phyloP scores from a whole-genome alignment of 495 filamentous ascomycete species.

The Bryoglossum gracile region DNA sequence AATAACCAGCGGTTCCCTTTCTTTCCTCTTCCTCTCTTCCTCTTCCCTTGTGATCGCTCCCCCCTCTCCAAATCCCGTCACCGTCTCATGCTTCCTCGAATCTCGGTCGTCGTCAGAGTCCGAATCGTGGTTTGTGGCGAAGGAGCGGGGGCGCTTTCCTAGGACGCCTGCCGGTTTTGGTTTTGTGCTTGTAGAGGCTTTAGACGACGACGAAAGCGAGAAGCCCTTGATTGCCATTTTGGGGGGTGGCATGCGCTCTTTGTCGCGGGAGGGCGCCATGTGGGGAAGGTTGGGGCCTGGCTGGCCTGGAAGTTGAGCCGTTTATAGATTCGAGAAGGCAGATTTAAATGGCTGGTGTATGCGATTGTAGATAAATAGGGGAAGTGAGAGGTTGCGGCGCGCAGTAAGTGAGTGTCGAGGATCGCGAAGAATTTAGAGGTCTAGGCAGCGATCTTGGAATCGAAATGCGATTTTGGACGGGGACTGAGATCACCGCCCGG shows the following conservation, averaged over 20 bases:
- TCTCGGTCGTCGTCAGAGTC: slow-evolving; percentile 2
- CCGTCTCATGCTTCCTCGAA: slow-evolving; percentile 24
- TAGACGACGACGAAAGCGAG: slow-evolving; percentile 9
- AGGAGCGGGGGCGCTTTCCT: slow-evolving; percentile 20
- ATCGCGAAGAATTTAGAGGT: too few relatives aligned
- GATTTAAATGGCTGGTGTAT: too few relatives aligned
- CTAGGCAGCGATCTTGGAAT: too few relatives aligned
- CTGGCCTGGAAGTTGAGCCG: too few relatives aligned
- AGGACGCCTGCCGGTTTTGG: slow-evolving; percentile 9
- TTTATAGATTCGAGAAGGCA: too few relatives aligned
- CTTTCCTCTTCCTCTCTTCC: slow-evolving; percentile 24
- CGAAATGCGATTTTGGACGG: too few relatives aligned
- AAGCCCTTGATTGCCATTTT: slow-evolving; percentile 26
- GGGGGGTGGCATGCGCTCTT: neutral
- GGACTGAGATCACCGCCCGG: too few relatives aligned
- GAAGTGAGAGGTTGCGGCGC: neutral
- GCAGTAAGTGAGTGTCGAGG: too few relatives aligned
- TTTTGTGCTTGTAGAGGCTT: slow-evolving; percentile 8
- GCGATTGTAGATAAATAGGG: too few relatives aligned
- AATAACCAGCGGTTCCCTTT: slow-evolving; percentile 54
- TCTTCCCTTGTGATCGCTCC: slow-evolving; percentile 18
- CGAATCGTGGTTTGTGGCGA: slow-evolving; percentile 10
- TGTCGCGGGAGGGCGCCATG: slow-evolving; percentile 20
- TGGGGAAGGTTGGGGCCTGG: too few relatives aligned
- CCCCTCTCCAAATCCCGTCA: slow-evolving; percentile 33